Evolutionary conservation across 2,329 filamentous ascomycete genomes (phyloP).

Genomic region (Colletotrichum incanum): DNA sequence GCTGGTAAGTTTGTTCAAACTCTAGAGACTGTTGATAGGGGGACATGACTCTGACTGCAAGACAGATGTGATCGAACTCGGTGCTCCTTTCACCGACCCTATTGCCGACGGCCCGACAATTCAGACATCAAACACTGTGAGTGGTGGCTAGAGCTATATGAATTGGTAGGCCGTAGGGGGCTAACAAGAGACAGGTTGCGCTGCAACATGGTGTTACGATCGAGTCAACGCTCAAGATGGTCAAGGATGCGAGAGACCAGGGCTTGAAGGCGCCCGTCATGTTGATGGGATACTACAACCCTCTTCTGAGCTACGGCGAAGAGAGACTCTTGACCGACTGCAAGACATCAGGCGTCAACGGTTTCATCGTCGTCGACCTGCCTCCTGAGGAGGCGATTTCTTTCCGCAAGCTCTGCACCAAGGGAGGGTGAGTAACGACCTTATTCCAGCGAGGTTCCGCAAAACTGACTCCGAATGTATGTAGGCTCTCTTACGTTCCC

Average conservation of each 20-base stretch:
- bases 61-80: slow-evolving; percentile 93
- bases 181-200: slow-evolving; percentile 66
- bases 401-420: slow-evolving; percentile 88
- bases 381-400: slow-evolving; percentile 95
- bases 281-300: slow-evolving; percentile 99
- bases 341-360: slow-evolving; percentile 88
- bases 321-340: slow-evolving; percentile 89
- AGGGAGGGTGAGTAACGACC: slow-evolving; percentile 73
- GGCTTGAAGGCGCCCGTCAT: slow-evolving; percentile 88
- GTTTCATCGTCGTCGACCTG: slow-evolving; percentile 96
- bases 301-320: slow-evolving; percentile 93
- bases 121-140: slow-evolving; percentile 91
- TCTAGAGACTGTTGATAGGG: not conserved
- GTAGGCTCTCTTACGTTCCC: slow-evolving; percentile 92
- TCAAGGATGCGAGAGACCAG: slow-evolving; percentile 82
- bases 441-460: not conserved
- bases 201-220: slow-evolving; percentile 92
- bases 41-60: slow-evolving; percentile 14
- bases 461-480: slow-evolving; percentile 13
- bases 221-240: slow-evolving; percentile 83
- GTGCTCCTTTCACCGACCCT: slow-evolving; percentile 96
- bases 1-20: slow-evolving; percentile 73
- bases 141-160: slow-evolving; percentile 44
- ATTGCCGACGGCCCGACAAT: slow-evolving; percentile 98
- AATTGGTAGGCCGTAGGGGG: slow-evolving; percentile 7